Evolutionary conservation across 2,329 filamentous ascomycete genomes (phyloP), one percentile per base, ranked within the genome.

Genomic region (Penicillium sclerotigenum): DNA sequence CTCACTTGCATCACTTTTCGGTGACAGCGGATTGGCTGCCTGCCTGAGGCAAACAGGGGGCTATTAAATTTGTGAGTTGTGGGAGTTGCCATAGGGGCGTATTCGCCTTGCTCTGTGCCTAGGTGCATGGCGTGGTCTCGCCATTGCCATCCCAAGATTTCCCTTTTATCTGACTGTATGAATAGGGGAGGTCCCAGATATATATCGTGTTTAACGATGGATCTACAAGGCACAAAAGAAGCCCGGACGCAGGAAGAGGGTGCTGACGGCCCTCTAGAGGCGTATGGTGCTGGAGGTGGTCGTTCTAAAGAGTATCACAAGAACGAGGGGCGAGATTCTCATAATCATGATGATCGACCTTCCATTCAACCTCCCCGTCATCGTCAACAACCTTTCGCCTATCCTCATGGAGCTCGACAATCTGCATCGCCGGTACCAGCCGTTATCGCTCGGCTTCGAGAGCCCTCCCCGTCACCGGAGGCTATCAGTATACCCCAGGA

Each of bases 181-280:
- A 34, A 45, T 52, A 50, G 54, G 50, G 52, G 31, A 57, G 43
- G 51, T 24, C 52, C 10, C n/a, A n/a, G n/a, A 43, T 42, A 41
- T 34, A 33, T 29, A 40, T 38, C 34, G 56, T 58, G 54, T 52
- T 63, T 62, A 61, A 57, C 59, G 50, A 76, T 76, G 74, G 71
- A 75, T 63, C 69, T 75, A 54, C 73, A 74, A 59, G 73, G 72
- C 49, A 71, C 74, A 29, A 75, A 75, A 61, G 72, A 75, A 62
- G 68, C 73, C 51, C 70, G 67, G 33, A 70, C 70, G 34, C 69
- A 74, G 55, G 72, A 75, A 47, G 73, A 75, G 51, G 61, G 66
- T 36, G 58, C 70, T 9, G 73, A 75, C 38, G 69, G 69, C 57
- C 63, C 70, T 26, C 58, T 74, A 48, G 68, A 73, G 50, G 65